A percentile compares a stretch with the other conserved stretches of the same genome.
Conservation (phyloP, 495 filamentous ascomycete species). For the Podospora australis region DNA sequence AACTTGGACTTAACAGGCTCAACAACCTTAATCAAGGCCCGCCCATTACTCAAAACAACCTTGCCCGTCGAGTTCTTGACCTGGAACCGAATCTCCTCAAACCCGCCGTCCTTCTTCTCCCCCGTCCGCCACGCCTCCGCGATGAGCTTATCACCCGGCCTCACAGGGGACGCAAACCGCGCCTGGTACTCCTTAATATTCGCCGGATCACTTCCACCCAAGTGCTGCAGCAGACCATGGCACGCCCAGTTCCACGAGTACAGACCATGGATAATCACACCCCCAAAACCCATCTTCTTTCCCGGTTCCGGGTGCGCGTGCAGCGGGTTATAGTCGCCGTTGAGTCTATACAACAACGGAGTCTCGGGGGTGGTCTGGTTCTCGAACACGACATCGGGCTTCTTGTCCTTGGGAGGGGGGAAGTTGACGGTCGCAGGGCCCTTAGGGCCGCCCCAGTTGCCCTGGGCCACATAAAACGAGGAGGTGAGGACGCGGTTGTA, state of each 20-base stretch:
- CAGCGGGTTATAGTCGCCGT: constrained; percentile 89
- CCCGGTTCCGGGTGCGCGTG: constrained; percentile 81
- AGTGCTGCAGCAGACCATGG: constrained; percentile 64
- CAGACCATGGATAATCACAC: constrained; percentile 81
- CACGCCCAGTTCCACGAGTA: constrained; percentile 76
- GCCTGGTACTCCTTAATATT: constrained; percentile 85
- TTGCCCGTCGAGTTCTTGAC: constrained; percentile 66
- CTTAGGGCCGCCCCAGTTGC: constrained; percentile 87
- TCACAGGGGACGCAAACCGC: constrained; percentile 76
- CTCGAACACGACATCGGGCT: constrained; percentile 67
- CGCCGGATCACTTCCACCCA: constrained; percentile 69
- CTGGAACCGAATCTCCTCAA: constrained; percentile 75
- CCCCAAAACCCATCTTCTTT: constrained; percentile 82
- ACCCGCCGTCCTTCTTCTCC: constrained; percentile 58
- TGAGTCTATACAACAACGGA: constrained; percentile 71
- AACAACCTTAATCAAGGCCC: constrained; percentile 65
- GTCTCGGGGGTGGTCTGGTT: constrained; percentile 63
- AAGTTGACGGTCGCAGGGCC: constrained; percentile 70
- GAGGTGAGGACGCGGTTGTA: constrained; percentile 63
- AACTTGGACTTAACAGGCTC: constrained; percentile 56
- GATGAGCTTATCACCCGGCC: constrained; percentile 64
- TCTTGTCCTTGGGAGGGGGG: constrained; percentile 62
- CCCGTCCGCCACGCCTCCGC: constrained; percentile 62
- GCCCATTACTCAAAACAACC: constrained; percentile 76
- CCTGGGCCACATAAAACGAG: constrained; percentile 77